These are phyloP conservation scores for Penicillium riverlandense DNA, from an alignment of 495 filamentous ascomycete genomes.

Conservation along the genomic window DNA sequence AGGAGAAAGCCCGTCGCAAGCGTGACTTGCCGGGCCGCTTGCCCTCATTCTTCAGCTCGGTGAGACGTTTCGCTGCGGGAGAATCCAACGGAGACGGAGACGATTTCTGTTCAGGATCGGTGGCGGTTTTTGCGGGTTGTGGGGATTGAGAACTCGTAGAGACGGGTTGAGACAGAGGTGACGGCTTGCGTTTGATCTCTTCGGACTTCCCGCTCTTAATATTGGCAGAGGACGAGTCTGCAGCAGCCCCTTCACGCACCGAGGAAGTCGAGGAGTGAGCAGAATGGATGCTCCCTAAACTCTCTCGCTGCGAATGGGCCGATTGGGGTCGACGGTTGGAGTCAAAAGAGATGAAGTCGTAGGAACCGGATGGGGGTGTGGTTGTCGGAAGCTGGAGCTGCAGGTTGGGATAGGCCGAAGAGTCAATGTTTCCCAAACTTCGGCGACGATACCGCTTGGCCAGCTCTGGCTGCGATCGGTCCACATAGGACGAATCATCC, in stretches of 20 bases:
- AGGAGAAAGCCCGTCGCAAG: constrained; percentile 88
- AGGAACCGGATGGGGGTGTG: constrained; percentile 17
- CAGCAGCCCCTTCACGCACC: constrained; percentile 37
- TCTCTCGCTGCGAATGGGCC: constrained; percentile 52
- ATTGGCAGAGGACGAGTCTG: constrained; percentile 7
- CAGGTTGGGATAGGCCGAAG: constrained; percentile 34
- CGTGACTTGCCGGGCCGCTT: constrained; percentile 77
- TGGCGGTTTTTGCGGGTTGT: not conserved
- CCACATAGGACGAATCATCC: constrained; percentile 43
- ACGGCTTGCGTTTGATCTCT: constrained; percentile 58
- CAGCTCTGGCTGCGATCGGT: constrained; percentile 47
- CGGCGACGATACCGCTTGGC: constrained; percentile 73
- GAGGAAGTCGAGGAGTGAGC: constrained; percentile 47
- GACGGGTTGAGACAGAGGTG: constrained; percentile 81
- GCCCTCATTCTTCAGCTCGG: constrained; percentile 68
- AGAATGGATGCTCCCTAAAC: constrained; percentile 48
- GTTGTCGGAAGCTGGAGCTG: constrained; percentile 30
- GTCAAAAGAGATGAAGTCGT: constrained; percentile 31
- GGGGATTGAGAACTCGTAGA: constrained; percentile 31
- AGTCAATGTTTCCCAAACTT: constrained; percentile 77
- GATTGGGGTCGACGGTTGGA: constrained; percentile 36
- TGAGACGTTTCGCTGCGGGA: constrained; percentile 70
- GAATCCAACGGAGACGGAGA: constrained; percentile 39
- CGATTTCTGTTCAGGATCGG: constrained; percentile 3
- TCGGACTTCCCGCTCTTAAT: constrained; percentile 17